Percentiles rank a stretch among this genome's conserved stretches.
Conservation (phyloP, 2,329 filamentous ascomycete species). For the Fusarium nodosum region DNA sequence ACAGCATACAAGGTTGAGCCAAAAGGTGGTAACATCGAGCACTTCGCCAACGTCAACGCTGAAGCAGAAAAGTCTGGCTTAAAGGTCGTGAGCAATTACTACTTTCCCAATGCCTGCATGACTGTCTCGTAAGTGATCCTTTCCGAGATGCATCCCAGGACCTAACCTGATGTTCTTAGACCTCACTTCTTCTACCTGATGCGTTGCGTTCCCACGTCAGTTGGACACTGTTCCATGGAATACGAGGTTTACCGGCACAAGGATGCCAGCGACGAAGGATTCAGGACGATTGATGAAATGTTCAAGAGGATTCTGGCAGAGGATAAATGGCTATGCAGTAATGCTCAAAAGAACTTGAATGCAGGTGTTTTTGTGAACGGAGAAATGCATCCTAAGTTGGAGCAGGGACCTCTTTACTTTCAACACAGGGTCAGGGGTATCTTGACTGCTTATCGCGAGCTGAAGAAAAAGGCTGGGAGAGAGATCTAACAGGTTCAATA, state of each 20-base stretch:
- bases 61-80: slow-evolving; percentile 25
- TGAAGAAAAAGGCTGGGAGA: neutral
- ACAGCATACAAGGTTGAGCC: slow-evolving; percentile 19
- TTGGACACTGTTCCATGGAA: slow-evolving; percentile 1
- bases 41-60: slow-evolving; percentile 20
- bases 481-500: too few relatives aligned
- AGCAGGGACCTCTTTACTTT: slow-evolving; percentile 1
- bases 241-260: slow-evolving; percentile 37
- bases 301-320: slow-evolving; percentile 19
- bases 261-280: slow-evolving; percentile 13
- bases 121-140: slow-evolving; percentile 22
- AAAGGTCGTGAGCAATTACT: slow-evolving; percentile 36
- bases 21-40: slow-evolving; percentile 34
- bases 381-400: neutral
- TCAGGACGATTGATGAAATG: slow-evolving; percentile 1
- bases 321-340: slow-evolving; percentile 24
- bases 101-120: slow-evolving; percentile 38
- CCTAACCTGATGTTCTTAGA: slow-evolving; percentile 60
- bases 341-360: slow-evolving; percentile 15
- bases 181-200: slow-evolving; percentile 30
- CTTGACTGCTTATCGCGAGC: neutral
- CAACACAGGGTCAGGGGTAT: neutral
- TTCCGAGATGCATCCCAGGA: too few relatives aligned
- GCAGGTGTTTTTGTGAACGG: neutral
- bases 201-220: slow-evolving; percentile 6